phyloP scores from a whole-genome alignment of 2,329 filamentous ascomycete genomes.

The Thelonectria discophora region DNA sequence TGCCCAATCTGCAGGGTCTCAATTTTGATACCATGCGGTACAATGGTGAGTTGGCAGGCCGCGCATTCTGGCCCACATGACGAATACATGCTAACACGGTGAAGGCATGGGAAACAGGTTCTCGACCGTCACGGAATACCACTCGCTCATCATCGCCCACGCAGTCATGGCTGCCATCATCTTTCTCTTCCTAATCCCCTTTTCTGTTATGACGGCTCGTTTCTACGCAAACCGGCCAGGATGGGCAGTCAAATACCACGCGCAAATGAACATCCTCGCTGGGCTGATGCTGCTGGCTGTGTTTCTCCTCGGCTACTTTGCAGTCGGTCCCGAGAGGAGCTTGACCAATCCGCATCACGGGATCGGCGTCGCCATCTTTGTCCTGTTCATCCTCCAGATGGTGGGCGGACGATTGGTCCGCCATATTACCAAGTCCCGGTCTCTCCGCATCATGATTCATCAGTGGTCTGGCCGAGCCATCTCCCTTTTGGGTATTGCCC shows the following conservation, averaged over 20 bases:
- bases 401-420: conserved; percentile 73
- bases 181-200: conserved; percentile 77
- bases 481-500: conserved; percentile 82
- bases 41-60: conserved; percentile 69
- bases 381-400: conserved; percentile 75
- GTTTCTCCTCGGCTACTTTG: conserved; percentile 79
- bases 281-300: conserved; percentile 74
- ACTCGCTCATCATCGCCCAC: conserved; percentile 74
- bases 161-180: conserved; percentile 76
- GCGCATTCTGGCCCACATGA: background rate
- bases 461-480: conserved; percentile 85
- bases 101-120: conserved; percentile 86
- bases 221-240: conserved; percentile 73
- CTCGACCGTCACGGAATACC: conserved; percentile 73
- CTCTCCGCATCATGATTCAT: conserved; percentile 73
- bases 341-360: conserved; percentile 86
- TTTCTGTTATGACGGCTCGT: conserved; percentile 76
- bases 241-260: conserved; percentile 73
- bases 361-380: conserved; percentile 82
- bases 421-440: conserved; percentile 59
- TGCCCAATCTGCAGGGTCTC: conserved; percentile 79
- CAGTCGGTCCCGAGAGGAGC: conserved; percentile 76
- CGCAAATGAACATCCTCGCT: conserved; percentile 76
- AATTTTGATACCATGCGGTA: conserved; percentile 86
- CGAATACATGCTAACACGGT: conserved; percentile 25